Conservation (phyloP, 176 grass and related monocot genomes). For the Raddia distichophylla region DNA sequence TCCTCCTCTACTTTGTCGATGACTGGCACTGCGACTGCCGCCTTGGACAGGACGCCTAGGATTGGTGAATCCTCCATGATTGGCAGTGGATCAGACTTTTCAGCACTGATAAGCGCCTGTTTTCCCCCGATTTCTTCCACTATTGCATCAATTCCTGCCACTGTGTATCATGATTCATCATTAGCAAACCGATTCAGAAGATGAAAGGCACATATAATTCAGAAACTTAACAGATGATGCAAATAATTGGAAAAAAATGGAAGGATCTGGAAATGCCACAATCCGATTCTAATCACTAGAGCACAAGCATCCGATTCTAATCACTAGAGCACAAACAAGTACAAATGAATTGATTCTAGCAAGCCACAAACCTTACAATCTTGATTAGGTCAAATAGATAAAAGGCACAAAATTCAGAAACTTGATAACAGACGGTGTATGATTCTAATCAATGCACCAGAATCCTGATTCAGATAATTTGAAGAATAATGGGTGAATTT, state of each 20-base stretch:
- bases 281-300: neutral
- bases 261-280: neutral
- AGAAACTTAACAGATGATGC: neutral
- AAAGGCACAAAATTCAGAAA: too few relatives aligned
- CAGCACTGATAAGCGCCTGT: neutral
- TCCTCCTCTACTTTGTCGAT: conserved; percentile 27
- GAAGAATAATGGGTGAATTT: neutral
- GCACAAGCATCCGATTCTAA: too few relatives aligned
- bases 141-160: neutral
- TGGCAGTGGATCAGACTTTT: conserved; percentile 32
- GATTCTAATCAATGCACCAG: too few relatives aligned
- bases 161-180: neutral
- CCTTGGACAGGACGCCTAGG: conserved; percentile 50
- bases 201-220: neutral
- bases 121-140: conserved; percentile 32
- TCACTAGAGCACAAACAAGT: too few relatives aligned
- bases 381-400: neutral
- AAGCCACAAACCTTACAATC: neutral
- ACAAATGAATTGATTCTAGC: neutral
- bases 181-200: neutral
- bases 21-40: conserved; percentile 10
- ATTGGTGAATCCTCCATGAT: conserved; percentile 56
- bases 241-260: neutral
- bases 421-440: neutral
- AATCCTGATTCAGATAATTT: too few relatives aligned